phyloP scores from a whole-genome alignment of 176 grass and related monocot genomes.

The maize (Zea mays) region Zm-B73-REFERENCE-NAM-5.0 NC_050103.1:167832501-167833000 shows the following conservation, averaged over 20 bases:
- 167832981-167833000: slow-evolving; percentile 19
- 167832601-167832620: slow-evolving; percentile 42
- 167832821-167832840: not conserved
- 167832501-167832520: slow-evolving; percentile 46
- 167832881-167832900: not conserved
- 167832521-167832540: slow-evolving; percentile 53
- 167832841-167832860: not conserved
- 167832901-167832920: not conserved
- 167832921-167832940: not conserved
- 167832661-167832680: not conserved
- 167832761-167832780: not conserved
- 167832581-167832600: slow-evolving; percentile 51
- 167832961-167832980: not conserved
- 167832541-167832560: slow-evolving; percentile 55
- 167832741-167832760: not conserved
- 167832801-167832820: not conserved
- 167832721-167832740: not conserved
- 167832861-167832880: slow-evolving; percentile 15
- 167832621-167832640: slow-evolving; percentile 21
- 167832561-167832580: slow-evolving; percentile 50
- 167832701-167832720: not conserved
- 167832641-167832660: not conserved
- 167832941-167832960: slow-evolving; percentile 7
- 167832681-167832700: not conserved
- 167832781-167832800: not conserved